phyloP scores from a whole-genome alignment of 345 rosid genomes.

The Sisymbrium altissimum region DNA sequence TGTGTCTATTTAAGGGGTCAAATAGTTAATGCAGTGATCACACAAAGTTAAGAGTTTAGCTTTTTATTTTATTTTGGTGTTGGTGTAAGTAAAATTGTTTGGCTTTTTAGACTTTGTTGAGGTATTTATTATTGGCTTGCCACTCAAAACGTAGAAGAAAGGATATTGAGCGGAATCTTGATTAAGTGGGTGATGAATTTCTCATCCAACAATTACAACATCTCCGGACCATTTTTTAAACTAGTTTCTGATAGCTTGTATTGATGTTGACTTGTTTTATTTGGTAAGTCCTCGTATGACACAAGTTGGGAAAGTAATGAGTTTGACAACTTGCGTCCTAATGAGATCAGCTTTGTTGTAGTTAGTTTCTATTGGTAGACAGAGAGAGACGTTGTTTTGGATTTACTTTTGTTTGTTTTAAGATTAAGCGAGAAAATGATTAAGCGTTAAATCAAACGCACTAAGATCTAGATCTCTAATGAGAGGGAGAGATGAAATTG shows the following conservation, averaged over 20 bases:
- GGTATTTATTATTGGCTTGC: slow-evolving; percentile 2
- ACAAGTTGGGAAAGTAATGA: slow-evolving; percentile 34
- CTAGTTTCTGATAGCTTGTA: slow-evolving; percentile 13
- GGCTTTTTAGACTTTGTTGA: slow-evolving; percentile 5
- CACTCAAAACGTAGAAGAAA: not conserved
- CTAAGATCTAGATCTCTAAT: slow-evolving; percentile 15
- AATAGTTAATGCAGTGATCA: slow-evolving; percentile 20
- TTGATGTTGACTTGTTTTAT: slow-evolving; percentile 20
- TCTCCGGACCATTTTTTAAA: not conserved
- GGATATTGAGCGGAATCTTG: not conserved
- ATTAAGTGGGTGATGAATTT: not conserved
- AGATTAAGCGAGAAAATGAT: not conserved
- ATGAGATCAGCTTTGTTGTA: slow-evolving; percentile 11
- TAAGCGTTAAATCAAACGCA: not conserved
- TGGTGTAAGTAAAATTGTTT: not conserved
- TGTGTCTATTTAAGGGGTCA: slow-evolving; percentile 23
- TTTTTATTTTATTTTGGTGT: too few species aligned
- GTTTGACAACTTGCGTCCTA: slow-evolving; percentile 30
- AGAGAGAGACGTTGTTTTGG: slow-evolving; percentile 3
- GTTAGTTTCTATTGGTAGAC: slow-evolving; percentile 7
- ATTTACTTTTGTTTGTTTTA: not conserved
- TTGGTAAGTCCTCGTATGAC: slow-evolving; percentile 17
- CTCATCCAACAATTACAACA: not conserved
- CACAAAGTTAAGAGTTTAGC: slow-evolving; percentile 6
- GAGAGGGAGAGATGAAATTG: not conserved